A percentile compares a stretch with the other conserved stretches of the same genome.
Evolutionary conservation across 2,329 filamentous ascomycete genomes (phyloP).

Genomic region (Macrophomina phaseolina): DNA sequence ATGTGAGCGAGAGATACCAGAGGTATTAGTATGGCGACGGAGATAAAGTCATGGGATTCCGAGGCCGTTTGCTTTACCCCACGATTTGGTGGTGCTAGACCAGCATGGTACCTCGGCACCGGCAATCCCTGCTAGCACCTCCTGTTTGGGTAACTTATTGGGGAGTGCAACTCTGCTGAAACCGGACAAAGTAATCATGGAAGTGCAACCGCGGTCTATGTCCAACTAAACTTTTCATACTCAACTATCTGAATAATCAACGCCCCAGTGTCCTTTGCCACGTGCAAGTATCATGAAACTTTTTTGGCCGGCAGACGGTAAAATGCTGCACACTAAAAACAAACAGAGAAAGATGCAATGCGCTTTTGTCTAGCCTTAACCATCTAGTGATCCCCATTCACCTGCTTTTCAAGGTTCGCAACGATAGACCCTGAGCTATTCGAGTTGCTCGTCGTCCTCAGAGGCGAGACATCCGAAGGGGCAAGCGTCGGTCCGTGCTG

Average conservation of each 20-base stretch:
- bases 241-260: neutral
- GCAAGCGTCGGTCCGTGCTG: conserved; percentile 52
- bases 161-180: neutral
- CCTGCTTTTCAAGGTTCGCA: conserved; percentile 26
- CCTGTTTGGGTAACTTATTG: neutral
- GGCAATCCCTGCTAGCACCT: neutral
- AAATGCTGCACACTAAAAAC: conserved; percentile 8
- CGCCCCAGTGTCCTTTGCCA: conserved; percentile 7
- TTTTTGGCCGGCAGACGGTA: neutral
- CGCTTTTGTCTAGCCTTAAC: conserved; percentile 6
- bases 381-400: conserved; percentile 25
- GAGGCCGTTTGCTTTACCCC: conserved; percentile 15
- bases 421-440: conserved; percentile 14
- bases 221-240: neutral
- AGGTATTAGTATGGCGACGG: neutral
- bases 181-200: neutral
- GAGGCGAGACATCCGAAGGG: conserved; percentile 34
- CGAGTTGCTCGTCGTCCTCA: conserved; percentile 26
- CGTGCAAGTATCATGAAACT: conserved; percentile 10
- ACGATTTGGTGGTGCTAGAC: conserved; percentile 6
- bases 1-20: neutral
- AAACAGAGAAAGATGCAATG: conserved; percentile 19
- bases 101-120: conserved; percentile 14
- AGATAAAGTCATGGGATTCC: neutral
- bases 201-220: neutral